Conservation (phyloP, 257 asterid genomes). For the Nicotiana obtusifolia region DNA sequence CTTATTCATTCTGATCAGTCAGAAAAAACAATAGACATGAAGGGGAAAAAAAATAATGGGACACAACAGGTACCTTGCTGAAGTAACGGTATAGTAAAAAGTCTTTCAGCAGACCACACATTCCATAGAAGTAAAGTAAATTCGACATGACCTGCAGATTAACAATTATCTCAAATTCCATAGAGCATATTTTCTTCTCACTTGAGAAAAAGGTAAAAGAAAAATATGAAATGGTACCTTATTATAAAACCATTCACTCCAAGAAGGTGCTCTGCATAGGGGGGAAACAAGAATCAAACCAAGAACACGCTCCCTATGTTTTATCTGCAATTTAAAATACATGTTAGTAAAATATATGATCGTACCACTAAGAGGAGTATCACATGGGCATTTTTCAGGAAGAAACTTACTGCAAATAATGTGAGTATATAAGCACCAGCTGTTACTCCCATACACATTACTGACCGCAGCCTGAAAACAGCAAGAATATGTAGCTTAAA, state of each 20-base stretch:
- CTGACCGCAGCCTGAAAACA: constrained; percentile 76
- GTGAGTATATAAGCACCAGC: constrained; percentile 94
- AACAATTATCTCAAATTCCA: constrained; percentile 6
- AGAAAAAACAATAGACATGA: background rate
- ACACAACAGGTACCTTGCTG: constrained; percentile 58
- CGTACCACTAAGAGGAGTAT: background rate
- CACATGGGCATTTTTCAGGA: background rate
- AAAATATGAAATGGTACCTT: constrained; percentile 39
- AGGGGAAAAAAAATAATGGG: background rate
- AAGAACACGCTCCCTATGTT: constrained; percentile 76
- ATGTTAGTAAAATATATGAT: background rate
- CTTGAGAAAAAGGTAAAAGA: background rate
- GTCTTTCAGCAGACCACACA: constrained; percentile 79
- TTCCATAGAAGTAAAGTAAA: constrained; percentile 76
- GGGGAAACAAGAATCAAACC: constrained; percentile 93
- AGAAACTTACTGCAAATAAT: constrained; percentile 64
- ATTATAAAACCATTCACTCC: constrained; percentile 89
- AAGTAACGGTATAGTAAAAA: constrained; percentile 71
- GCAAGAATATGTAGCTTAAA: constrained; percentile 1
- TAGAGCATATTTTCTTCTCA: background rate
- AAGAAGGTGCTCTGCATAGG: constrained; percentile 77
- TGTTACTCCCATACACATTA: constrained; percentile 91
- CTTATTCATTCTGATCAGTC: background rate
- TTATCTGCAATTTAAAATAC: constrained; percentile 41
- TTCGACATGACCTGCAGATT: constrained; percentile 68